A percentile compares a stretch with the other conserved stretches of the same genome.
Evolutionary conservation across 2,329 filamentous ascomycete species (phyloP).

Genomic region (Sporothrix inflata): DNA sequence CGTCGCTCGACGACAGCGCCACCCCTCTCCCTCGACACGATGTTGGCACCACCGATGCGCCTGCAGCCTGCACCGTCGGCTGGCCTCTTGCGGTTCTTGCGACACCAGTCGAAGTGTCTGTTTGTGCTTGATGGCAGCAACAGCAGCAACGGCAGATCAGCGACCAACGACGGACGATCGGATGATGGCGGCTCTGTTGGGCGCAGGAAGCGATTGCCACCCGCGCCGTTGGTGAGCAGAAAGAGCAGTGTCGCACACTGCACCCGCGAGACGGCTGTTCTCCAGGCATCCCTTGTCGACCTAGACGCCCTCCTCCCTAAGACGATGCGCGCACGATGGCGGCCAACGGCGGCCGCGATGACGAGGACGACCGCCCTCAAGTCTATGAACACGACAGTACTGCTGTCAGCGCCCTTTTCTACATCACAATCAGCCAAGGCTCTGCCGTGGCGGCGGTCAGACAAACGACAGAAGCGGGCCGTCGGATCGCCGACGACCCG

Average conservation of each 20-base stretch:
- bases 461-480: constrained; percentile 12
- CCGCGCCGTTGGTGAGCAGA: constrained; percentile 37
- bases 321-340: constrained; percentile 32
- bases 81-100: constrained; percentile 71
- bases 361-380: neutral
- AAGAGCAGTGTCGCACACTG: neutral
- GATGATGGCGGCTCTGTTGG: neutral
- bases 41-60: constrained; percentile 24
- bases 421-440: constrained; percentile 22
- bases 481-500: neutral
- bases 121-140: constrained; percentile 43
- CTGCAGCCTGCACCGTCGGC: constrained; percentile 53
- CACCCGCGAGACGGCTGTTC: constrained; percentile 5
- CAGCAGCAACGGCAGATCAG: constrained; percentile 36
- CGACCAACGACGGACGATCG: neutral
- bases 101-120: constrained; percentile 66
- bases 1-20: neutral
- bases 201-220: neutral
- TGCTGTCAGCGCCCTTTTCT: constrained; percentile 22
- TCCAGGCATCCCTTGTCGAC: constrained; percentile 35
- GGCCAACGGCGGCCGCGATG: neutral
- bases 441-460: constrained; percentile 19
- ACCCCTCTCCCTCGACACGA: neutral
- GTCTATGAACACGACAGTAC: neutral
- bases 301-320: constrained; percentile 38